Conservation (phyloP, 1,284 basidiomycete genomes). For the Mycosarcoma maydis region DNA sequence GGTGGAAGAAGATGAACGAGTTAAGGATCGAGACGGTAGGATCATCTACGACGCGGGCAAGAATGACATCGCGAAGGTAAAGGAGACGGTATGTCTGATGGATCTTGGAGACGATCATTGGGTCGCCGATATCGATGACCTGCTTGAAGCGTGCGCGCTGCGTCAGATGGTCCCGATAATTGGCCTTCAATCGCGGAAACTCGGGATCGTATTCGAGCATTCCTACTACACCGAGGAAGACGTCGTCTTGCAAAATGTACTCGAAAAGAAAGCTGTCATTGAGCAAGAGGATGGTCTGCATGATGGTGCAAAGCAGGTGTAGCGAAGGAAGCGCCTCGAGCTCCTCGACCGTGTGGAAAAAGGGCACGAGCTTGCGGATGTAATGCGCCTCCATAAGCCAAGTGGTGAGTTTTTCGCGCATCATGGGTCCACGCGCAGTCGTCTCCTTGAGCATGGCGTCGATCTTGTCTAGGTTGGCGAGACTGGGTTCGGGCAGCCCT, state of each 20-base stretch:
- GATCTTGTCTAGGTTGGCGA: constrained; percentile 65
- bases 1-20: constrained; percentile 97
- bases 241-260: constrained; percentile 89
- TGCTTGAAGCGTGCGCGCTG: constrained; percentile 77
- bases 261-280: constrained; percentile 96
- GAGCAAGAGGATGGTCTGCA: constrained; percentile 93
- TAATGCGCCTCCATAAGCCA: constrained; percentile 75
- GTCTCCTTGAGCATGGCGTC: constrained; percentile 62
- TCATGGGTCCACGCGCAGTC: constrained; percentile 69
- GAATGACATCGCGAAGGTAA: constrained; percentile 97
- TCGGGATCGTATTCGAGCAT: constrained; percentile 99
- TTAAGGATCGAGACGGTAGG: constrained; percentile 96
- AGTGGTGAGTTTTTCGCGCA: constrained; percentile 80
- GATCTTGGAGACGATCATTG: constrained; percentile 72
- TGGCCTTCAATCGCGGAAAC: constrained; percentile 92
- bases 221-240: constrained; percentile 90
- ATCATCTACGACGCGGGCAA: constrained; percentile 92
- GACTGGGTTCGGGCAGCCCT: constrained; percentile 64
- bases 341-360: constrained; percentile 89
- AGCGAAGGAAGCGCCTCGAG: constrained; percentile 87
- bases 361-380: constrained; percentile 83
- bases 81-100: constrained; percentile 95
- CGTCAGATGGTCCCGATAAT: constrained; percentile 90
- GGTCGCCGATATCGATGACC: constrained; percentile 63
- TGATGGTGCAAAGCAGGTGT: constrained; percentile 87